A percentile compares a stretch with the other conserved stretches of the same genome.
Evolutionary conservation across 495 filamentous ascomycete species (phyloP).

Genomic region (Penicillium roqueforti): DNA sequence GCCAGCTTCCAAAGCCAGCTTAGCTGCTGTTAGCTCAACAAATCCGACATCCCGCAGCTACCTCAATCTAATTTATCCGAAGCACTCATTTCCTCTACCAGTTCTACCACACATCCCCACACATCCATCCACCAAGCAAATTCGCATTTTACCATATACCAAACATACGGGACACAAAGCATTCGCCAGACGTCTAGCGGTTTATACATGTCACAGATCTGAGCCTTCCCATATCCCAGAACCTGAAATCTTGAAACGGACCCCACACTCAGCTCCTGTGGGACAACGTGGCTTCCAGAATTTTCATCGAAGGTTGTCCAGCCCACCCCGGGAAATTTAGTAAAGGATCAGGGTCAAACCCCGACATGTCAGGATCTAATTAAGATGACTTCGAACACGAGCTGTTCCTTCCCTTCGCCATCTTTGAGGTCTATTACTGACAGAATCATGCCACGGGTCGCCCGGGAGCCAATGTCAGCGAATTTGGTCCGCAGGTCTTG

Average conservation of each 20-base stretch:
- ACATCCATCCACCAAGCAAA: background rate
- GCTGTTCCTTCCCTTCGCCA: background rate
- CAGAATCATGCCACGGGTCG: background rate
- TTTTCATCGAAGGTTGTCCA: slow-evolving; percentile 1
- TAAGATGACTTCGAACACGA: background rate
- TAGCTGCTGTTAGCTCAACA: background rate
- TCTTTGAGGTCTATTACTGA: background rate
- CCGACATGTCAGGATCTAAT: background rate
- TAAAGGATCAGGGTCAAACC: background rate
- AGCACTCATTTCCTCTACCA: slow-evolving; percentile 5
- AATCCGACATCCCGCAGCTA: background rate
- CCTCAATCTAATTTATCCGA: background rate
- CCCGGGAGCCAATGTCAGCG: background rate
- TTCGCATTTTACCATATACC: background rate
- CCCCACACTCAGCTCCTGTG: slow-evolving; percentile 2
- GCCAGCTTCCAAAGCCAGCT: background rate
- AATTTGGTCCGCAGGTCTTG: slow-evolving; percentile 2
- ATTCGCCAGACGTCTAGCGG: background rate
- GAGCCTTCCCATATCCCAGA: background rate
- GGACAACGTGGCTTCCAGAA: slow-evolving; percentile 29
- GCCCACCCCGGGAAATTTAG: slow-evolving; percentile 6
- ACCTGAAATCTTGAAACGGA: background rate
- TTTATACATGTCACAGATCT: slow-evolving; percentile 14
- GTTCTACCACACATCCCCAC: background rate
- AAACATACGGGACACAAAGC: background rate